Evolutionary conservation across 495 filamentous ascomycete species (phyloP), one percentile per base, ranked within the genome.

Genomic region (Chaetomium fimeti): DNA sequence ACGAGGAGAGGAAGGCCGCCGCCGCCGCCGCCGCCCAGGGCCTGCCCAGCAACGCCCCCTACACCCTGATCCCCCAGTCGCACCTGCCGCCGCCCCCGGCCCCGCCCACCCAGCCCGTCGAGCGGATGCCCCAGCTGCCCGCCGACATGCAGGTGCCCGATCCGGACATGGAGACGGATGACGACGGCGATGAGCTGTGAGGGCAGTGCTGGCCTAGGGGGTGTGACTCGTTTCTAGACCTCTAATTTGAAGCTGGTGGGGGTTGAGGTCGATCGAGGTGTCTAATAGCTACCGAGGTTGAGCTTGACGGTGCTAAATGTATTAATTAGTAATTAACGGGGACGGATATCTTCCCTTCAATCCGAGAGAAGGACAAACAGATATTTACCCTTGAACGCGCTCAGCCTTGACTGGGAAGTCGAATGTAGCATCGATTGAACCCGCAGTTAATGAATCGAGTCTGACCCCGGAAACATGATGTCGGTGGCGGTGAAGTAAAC

Each of bases 101-200:
- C 20, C 40, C 53, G 47, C 62, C 65, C 6, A 47, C 64, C 24
- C 54, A 62, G 0, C 45, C 45, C 1, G 65, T 75, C 8, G 67
- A 72, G 64, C 43, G 61, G 68, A 68, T 75, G 60, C 73, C 72
- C 6, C 60, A 54, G 49, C 62, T 75, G 59, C 73, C 73, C 4
- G 32, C 65, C 6, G 71, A 70, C 6, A 62, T 75, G 70, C 73
- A 74, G 58, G 73, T 75, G 45, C 69, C 73, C 11, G 73, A 75
- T 53, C 73, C 73, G 27, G 73, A 75, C 51, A 40, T 75, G 56
- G 73, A 75, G 61, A 69, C 68, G 32, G 73, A 75, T 49, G 73
- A 74, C 48, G 72, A 72, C 0, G 72, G 68, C 2, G 72, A 69
- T 5, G 69, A 73, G 55, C 58, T 63, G 32, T 66, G 29, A 49